Evolutionary conservation across 2,329 filamentous ascomycete genomes (phyloP).

Genomic region (Aspergillus carbonarius): DNA sequence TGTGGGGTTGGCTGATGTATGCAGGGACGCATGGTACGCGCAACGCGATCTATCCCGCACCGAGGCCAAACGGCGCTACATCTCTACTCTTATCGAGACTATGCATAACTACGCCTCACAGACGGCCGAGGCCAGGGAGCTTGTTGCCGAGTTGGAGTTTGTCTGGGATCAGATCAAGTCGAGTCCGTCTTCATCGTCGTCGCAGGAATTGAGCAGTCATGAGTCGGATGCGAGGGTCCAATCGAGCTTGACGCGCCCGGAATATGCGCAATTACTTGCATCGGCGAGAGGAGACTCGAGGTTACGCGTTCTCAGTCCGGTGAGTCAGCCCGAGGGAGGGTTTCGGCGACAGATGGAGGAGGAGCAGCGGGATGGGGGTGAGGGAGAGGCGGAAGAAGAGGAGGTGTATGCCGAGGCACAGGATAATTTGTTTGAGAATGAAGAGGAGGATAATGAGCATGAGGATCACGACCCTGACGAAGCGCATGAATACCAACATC

Average conservation of each 20-base stretch:
- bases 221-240: constrained; percentile 27
- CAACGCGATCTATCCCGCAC: constrained; percentile 81
- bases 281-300: constrained; percentile 44
- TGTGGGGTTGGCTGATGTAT: not conserved
- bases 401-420: constrained; percentile 39
- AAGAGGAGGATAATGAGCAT: constrained; percentile 15
- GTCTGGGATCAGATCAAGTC: constrained; percentile 98
- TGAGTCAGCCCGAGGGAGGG: constrained; percentile 69
- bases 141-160: constrained; percentile 95
- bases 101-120: constrained; percentile 93
- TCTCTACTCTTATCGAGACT: constrained; percentile 89
- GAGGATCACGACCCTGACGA: constrained; percentile 3
- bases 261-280: constrained; percentile 47
- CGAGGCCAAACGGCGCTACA: constrained; percentile 91
- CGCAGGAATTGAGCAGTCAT: not conserved
- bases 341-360: constrained; percentile 35
- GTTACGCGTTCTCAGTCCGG: constrained; percentile 75
- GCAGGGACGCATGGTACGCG: constrained; percentile 87
- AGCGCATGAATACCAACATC: constrained; percentile 1
- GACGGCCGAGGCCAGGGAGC: constrained; percentile 76
- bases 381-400: constrained; percentile 36
- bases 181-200: constrained; percentile 61
- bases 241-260: constrained; percentile 35
- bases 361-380: constrained; percentile 33
- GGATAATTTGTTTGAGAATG: constrained; percentile 32